phyloP scores from a whole-genome alignment of 2,329 filamentous ascomycete genomes.

The Alternaria atra region DNA sequence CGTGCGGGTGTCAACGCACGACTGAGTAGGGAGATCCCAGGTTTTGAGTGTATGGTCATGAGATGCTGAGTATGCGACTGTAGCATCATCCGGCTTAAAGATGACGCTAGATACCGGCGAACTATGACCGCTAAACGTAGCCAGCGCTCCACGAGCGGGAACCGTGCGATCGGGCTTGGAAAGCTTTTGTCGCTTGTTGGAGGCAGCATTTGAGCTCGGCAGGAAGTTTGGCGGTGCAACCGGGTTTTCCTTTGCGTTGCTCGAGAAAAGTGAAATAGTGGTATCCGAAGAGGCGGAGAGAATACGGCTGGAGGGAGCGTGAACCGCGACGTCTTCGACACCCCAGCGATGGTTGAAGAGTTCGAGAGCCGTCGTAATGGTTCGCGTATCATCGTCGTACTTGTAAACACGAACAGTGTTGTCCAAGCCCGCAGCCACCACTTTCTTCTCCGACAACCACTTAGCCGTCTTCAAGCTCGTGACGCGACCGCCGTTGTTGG shows the following conservation, averaged over 20 bases:
- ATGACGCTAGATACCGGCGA: conserved; percentile 79
- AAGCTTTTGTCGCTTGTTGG: conserved; percentile 80
- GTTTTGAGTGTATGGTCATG: conserved; percentile 92
- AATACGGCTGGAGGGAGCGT: conserved; percentile 77
- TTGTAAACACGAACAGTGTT: conserved; percentile 90
- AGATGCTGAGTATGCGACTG: conserved; percentile 89
- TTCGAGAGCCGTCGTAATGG: conserved; percentile 78
- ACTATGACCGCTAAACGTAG: conserved; percentile 75
- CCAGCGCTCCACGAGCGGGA: conserved; percentile 79
- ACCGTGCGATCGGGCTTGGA: conserved; percentile 66
- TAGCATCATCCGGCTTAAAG: conserved; percentile 85
- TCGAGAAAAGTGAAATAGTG: conserved; percentile 87
- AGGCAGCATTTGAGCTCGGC: conserved; percentile 68
- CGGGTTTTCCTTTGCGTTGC: conserved; percentile 78
- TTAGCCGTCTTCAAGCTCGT: conserved; percentile 80
- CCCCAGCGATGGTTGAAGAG: conserved; percentile 82
- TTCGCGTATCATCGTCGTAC: conserved; percentile 72
- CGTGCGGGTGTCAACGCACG: conserved; percentile 81
- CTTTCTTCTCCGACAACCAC: conserved; percentile 79
- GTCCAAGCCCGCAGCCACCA: conserved; percentile 86
- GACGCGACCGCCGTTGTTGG: conserved; percentile 69
- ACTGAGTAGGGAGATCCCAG: conserved; percentile 84
- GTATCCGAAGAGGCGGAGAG: conserved; percentile 88
- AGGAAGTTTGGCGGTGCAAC: conserved; percentile 75
- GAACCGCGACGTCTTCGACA: conserved; percentile 78